phyloP scores from a whole-genome alignment of 106 monocot species.

The Phalaenopsis aphrodite region DNA sequence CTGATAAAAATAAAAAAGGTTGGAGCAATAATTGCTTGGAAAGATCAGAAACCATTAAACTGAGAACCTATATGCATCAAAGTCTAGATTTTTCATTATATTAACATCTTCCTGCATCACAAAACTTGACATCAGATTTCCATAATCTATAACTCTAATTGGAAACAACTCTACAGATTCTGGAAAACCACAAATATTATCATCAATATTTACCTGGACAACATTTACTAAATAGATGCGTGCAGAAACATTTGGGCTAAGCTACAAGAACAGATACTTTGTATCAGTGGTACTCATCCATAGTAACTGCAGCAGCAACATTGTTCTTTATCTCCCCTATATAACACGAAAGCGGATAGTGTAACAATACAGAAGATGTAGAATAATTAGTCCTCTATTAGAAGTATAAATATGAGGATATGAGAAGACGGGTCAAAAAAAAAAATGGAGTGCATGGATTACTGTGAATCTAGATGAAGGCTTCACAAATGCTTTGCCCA shows the following conservation, averaged over 20 bases:
- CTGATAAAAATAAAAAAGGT: not conserved
- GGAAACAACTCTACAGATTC: not conserved
- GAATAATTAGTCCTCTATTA: not conserved
- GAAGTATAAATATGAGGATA: not conserved
- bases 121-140: not conserved
- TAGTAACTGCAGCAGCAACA: conserved; percentile 66
- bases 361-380: not conserved
- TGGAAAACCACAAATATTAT: too few relatives aligned
- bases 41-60: conserved; percentile 92
- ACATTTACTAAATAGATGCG: not conserved
- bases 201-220: not conserved
- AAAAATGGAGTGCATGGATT: not conserved
- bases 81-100: conserved; percentile 86
- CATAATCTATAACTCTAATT: not conserved
- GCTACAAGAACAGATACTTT: conserved; percentile 25
- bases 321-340: conserved; percentile 62
- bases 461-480: conserved; percentile 50
- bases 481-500: conserved; percentile 80
- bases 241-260: not conserved
- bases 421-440: not conserved
- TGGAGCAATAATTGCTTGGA: conserved; percentile 22
- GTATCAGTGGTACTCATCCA: conserved; percentile 84
- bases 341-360: not conserved
- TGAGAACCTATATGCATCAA: conserved; percentile 91
- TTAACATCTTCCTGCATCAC: conserved; percentile 59